A percentile compares a stretch with the other conserved stretches of the same genome.
Evolutionary conservation across 768 basidiomycete genomes (phyloP).

Genomic region (Amanita polypyramis): DNA sequence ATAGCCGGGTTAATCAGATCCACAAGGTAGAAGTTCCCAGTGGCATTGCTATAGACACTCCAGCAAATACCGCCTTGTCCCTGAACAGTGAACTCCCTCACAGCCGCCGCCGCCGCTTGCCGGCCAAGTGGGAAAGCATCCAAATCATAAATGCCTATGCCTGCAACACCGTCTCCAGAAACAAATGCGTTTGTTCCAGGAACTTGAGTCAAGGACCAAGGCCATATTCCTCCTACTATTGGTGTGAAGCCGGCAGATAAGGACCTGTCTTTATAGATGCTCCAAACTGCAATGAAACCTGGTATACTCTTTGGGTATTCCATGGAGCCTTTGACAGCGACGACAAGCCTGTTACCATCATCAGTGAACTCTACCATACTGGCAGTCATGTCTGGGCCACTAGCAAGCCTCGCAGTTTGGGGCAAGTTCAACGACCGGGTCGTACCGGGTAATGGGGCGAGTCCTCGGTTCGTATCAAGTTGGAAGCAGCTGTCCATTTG

Average conservation of each 20-base stretch:
- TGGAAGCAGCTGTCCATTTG: slow-evolving; percentile 27
- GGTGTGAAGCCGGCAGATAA: slow-evolving; percentile 31
- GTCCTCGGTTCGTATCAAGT: slow-evolving; percentile 29
- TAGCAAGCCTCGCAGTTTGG: slow-evolving; percentile 37
- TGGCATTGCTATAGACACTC: slow-evolving; percentile 29
- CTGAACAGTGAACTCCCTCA: slow-evolving; percentile 17
- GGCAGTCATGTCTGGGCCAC: slow-evolving; percentile 33
- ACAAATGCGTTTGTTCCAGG: slow-evolving; percentile 28
- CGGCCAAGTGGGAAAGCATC: slow-evolving; percentile 4
- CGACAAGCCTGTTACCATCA: slow-evolving; percentile 32
- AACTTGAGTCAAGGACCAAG: slow-evolving; percentile 36
- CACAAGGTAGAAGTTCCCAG: slow-evolving; percentile 34
- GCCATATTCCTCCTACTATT: slow-evolving; percentile 31
- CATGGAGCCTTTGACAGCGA: slow-evolving; percentile 37
- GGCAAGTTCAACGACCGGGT: slow-evolving; percentile 32
- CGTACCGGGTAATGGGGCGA: slow-evolving; percentile 28
- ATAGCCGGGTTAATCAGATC: slow-evolving; percentile 28
- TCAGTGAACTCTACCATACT: slow-evolving; percentile 37
- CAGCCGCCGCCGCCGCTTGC: slow-evolving; percentile 10
- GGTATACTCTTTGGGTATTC: slow-evolving; percentile 22
- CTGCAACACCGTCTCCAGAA: slow-evolving; percentile 28
- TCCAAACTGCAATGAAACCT: slow-evolving; percentile 43
- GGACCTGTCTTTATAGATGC: slow-evolving; percentile 30
- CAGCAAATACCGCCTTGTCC: slow-evolving; percentile 34
- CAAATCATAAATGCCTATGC: slow-evolving; percentile 29